Percentiles rank a stretch among this genome's conserved stretches.
phyloP scores from a whole-genome alignment of 1,139 yeast species.

The Pichia sp. region DNA sequence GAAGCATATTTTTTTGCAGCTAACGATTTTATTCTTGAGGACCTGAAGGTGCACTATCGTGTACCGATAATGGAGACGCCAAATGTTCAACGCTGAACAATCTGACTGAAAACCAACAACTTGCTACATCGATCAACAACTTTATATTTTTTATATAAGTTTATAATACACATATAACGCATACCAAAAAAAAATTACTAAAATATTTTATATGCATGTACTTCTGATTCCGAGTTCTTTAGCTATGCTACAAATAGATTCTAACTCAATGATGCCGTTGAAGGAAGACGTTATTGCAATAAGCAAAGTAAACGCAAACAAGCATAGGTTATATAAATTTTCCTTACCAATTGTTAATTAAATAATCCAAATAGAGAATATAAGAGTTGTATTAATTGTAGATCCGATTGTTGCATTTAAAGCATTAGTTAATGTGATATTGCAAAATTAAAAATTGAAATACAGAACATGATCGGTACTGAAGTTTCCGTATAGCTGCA shows the following conservation, averaged over 20 bases:
- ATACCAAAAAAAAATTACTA: neutral
- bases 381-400: constrained; percentile 74
- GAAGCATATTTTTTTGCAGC: too few species aligned
- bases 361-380: constrained; percentile 70
- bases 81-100: too few species aligned
- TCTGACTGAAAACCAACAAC: too few species aligned
- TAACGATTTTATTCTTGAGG: too few species aligned
- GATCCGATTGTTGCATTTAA: constrained; percentile 75
- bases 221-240: constrained; percentile 22
- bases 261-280: constrained; percentile 51
- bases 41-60: too few species aligned
- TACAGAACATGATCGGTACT: constrained; percentile 61
- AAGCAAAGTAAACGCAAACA: constrained; percentile 55
- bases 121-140: too few species aligned
- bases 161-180: neutral
- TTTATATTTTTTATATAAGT: too few species aligned
- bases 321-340: constrained; percentile 52
- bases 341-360: constrained; percentile 80
- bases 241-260: constrained; percentile 40
- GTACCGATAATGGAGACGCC: too few species aligned
- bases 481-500: constrained; percentile 42
- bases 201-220: constrained; percentile 4
- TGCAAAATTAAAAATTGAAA: constrained; percentile 71
- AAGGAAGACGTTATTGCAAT: constrained; percentile 72
- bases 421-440: constrained; percentile 59